These are phyloP conservation scores for Micromonas commoda DNA, from an alignment of 139 green algal species.

Conservation along the genomic window DNA sequence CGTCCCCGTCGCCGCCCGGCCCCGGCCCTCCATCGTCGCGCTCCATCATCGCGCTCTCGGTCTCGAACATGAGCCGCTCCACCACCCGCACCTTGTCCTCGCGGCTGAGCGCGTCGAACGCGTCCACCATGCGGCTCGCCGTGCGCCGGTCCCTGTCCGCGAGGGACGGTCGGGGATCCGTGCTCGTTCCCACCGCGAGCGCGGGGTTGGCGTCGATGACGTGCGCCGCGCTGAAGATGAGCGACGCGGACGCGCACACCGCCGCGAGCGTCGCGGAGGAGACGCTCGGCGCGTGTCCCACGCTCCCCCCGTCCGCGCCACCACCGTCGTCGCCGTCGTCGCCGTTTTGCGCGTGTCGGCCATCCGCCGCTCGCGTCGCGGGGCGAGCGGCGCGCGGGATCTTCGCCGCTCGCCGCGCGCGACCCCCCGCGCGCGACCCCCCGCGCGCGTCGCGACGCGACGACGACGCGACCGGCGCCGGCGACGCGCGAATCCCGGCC, in stretches of 20 bases:
- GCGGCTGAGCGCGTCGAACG: neutral
- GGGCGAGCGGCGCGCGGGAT: neutral
- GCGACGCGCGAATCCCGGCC: neutral
- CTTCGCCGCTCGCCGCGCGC: neutral
- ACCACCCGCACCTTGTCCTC: neutral
- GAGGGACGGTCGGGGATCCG: too few species aligned
- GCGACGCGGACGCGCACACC: neutral
- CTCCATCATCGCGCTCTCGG: too few species aligned
- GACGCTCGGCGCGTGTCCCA: neutral
- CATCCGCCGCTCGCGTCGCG: neutral
- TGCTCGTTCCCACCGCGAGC: too few species aligned
- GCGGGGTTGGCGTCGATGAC: neutral
- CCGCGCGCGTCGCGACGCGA: neutral
- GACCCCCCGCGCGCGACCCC: too few species aligned
- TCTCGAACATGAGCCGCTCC: neutral
- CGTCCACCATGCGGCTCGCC: neutral
- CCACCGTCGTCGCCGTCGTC: neutral
- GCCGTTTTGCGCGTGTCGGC: neutral
- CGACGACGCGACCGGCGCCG: neutral
- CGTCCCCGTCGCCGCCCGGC: neutral
- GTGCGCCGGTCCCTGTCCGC: neutral
- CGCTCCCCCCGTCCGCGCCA: too few species aligned
- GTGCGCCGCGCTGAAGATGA: neutral
- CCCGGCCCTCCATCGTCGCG: too few species aligned
- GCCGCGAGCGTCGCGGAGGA: neutral